Percentiles rank a stretch among this genome's conserved stretches.
phyloP scores from a whole-genome alignment of 1,284 basidiomycete species.

The Cryptococcus sp. region DNA sequence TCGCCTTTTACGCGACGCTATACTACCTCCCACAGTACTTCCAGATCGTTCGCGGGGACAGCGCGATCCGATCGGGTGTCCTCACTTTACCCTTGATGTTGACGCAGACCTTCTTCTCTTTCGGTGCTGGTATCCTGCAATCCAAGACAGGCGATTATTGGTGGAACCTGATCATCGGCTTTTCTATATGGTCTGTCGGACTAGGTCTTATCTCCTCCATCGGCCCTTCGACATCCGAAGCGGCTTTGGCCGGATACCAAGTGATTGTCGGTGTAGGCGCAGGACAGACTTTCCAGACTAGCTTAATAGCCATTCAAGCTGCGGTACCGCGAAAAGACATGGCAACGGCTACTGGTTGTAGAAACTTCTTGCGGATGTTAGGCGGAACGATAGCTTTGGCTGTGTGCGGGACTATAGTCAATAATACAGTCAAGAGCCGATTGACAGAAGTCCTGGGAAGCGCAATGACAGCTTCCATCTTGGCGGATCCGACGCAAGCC shows the following conservation, averaged over 20 bases:
- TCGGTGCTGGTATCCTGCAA: conserved; percentile 60
- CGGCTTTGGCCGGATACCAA: conserved; percentile 66
- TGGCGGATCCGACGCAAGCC: conserved; percentile 39
- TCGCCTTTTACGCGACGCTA: conserved; percentile 40
- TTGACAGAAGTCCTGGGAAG: conserved; percentile 6
- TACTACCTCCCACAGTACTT: conserved; percentile 70
- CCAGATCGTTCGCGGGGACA: conserved; percentile 67
- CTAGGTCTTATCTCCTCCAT: conserved; percentile 69
- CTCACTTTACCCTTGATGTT: conserved; percentile 67
- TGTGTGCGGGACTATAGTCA: conserved; percentile 35
- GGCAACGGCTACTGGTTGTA: conserved; percentile 46
- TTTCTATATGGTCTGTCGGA: conserved; percentile 67
- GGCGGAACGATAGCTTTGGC: conserved; percentile 40
- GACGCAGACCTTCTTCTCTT: conserved; percentile 60
- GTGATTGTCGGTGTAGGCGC: conserved; percentile 66
- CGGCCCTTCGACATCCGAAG: conserved; percentile 57
- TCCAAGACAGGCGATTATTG: conserved; percentile 67
- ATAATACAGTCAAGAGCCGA: conserved; percentile 36
- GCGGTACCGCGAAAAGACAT: conserved; percentile 43
- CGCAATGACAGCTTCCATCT: conserved; percentile 16
- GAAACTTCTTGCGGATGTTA: conserved; percentile 48
- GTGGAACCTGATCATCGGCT: conserved; percentile 65
- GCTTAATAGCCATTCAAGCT: conserved; percentile 59
- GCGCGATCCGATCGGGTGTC: conserved; percentile 63
- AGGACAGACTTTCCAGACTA: conserved; percentile 49